A percentile compares a stretch with the other conserved stretches of the same genome.
Conservation (phyloP, 441 rosid species). For the Brassica balearica region DNA sequence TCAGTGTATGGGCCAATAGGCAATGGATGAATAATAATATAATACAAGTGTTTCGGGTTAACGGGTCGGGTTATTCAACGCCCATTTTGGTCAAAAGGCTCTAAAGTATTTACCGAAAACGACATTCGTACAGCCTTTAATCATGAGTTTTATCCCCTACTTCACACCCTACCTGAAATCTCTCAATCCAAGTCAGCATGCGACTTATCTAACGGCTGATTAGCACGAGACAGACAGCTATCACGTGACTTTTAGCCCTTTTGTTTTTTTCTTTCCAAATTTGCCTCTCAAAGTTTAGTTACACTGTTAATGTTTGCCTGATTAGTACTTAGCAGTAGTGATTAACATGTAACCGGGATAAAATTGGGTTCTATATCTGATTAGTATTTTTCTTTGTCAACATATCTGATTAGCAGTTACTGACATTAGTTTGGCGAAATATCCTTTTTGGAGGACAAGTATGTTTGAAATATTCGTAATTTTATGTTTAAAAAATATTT, state of each 20-base stretch:
- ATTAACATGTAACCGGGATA: slow-evolving; percentile 27
- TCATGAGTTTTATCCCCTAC: slow-evolving; percentile 31
- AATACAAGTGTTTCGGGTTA: slow-evolving; percentile 22
- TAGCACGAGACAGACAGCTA: background rate
- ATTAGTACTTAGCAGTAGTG: slow-evolving; percentile 3
- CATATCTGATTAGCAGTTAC: slow-evolving; percentile 9
- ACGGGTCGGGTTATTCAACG: slow-evolving; percentile 52
- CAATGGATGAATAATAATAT: background rate
- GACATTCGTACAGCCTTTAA: slow-evolving; percentile 48
- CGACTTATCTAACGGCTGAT: slow-evolving; percentile 38
- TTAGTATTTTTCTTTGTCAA: background rate
- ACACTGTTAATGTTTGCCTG: slow-evolving; percentile 24
- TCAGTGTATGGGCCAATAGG: background rate
- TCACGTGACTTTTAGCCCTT: slow-evolving; percentile 38
- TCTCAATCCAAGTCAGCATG: slow-evolving; percentile 27
- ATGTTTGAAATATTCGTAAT: slow-evolving; percentile 23
- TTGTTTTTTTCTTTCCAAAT: background rate
- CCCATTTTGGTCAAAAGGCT: slow-evolving; percentile 47
- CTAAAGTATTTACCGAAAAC: slow-evolving; percentile 46
- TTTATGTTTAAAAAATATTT: background rate
- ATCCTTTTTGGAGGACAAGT: background rate
- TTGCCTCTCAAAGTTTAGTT: background rate
- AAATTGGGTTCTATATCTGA: slow-evolving; percentile 1
- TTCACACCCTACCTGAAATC: slow-evolving; percentile 32
- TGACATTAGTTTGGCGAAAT: slow-evolving; percentile 14